Percentiles rank a stretch among this genome's conserved stretches.
Evolutionary conservation across 164 flowering plant genomes (phyloP).

Genomic region (Liriodendron chinense): DNA sequence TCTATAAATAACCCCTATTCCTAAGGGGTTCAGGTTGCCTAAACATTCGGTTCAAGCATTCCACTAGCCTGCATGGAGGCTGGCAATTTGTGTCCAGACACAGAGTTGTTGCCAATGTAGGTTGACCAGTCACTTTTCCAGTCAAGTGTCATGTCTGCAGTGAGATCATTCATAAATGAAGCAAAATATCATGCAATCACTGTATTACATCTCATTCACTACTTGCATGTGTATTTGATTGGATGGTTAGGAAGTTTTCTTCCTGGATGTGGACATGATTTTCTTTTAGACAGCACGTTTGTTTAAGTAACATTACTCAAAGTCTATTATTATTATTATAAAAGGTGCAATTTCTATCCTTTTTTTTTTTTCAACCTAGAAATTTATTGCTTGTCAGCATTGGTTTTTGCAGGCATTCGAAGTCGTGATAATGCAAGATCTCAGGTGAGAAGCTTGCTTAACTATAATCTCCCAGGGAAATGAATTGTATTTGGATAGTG

Average conservation of each 20-base stretch:
- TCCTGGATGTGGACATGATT: not conserved
- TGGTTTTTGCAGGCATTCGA: slow-evolving; percentile 48
- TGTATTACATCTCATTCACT: no score
- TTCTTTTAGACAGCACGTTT: not conserved
- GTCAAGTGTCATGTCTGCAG: no score
- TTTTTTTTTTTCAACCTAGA: not conserved
- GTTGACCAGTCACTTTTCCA: no score
- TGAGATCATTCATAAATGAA: no score
- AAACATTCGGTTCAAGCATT: not conserved
- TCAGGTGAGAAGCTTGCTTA: slow-evolving; percentile 45
- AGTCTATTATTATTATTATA: not conserved
- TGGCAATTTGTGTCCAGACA: not conserved
- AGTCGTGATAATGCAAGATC: slow-evolving; percentile 40
- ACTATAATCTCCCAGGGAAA: not conserved
- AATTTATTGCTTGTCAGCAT: not conserved
- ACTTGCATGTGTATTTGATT: no score
- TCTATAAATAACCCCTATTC: no score
- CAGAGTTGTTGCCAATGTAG: no score
- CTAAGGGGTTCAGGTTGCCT: no score
- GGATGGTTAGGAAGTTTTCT: not conserved
- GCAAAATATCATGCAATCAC: no score
- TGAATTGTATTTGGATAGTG: not conserved
- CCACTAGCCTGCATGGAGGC: not conserved
- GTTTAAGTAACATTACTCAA: not conserved
- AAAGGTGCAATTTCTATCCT: not conserved